phyloP scores from a whole-genome alignment of 306 rosid species.

The Glycyrrhiza uralensis region DNA sequence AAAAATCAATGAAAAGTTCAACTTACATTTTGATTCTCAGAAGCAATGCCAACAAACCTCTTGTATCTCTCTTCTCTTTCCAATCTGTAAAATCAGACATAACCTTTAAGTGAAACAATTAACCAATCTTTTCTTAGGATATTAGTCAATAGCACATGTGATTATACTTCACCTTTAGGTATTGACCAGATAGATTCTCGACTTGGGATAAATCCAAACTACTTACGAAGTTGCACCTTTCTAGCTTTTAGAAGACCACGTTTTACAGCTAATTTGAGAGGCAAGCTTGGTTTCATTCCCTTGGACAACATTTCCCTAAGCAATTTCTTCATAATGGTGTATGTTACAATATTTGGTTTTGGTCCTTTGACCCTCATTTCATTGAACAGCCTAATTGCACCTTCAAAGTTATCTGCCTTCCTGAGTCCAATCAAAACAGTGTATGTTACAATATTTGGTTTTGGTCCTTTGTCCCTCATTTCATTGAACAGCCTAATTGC shows the following conservation, averaged over 20 bases:
- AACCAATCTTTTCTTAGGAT: constrained; percentile 19
- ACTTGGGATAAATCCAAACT: constrained; percentile 21
- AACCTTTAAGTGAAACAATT: constrained; percentile 4
- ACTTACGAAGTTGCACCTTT: constrained; percentile 38
- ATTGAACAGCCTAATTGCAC: no score
- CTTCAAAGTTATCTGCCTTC: no score
- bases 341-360: no score
- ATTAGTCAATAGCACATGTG: neutral
- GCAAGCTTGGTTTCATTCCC: constrained; percentile 44
- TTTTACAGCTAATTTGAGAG: constrained; percentile 30
- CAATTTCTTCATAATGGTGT: constrained; percentile 39
- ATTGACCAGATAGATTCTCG: constrained; percentile 2
- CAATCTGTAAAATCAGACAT: constrained; percentile 14
- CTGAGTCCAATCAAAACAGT: no score
- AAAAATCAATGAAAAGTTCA: neutral
- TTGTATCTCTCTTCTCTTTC: constrained; percentile 34
- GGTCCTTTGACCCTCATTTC: no score
- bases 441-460: constrained; percentile 61
- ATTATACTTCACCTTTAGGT: constrained; percentile 20
- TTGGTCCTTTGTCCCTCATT: constrained; percentile 58
- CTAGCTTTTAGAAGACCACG: constrained; percentile 55
- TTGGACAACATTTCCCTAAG: constrained; percentile 50
- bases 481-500: constrained; percentile 55
- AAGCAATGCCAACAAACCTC: constrained; percentile 40
- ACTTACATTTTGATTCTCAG: constrained; percentile 44